Evolutionary conservation across 108 stramenopile species (phyloP).

Genomic region (Skeletonema costatum): DNA sequence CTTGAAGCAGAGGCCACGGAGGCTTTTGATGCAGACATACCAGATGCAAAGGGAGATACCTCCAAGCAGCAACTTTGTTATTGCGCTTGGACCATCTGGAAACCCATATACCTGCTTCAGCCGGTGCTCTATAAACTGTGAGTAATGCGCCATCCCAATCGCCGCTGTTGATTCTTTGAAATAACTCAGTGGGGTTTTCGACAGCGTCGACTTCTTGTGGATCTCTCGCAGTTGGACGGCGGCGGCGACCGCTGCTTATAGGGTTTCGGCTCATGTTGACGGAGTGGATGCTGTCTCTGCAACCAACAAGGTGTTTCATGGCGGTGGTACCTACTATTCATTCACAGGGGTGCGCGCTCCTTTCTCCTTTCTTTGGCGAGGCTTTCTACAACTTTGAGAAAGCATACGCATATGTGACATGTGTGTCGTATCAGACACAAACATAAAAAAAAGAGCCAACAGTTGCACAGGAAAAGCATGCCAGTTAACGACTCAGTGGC

Average conservation of each 20-base stretch:
- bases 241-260: neutral
- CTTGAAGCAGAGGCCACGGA: slow-evolving; percentile 32
- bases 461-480: too few species aligned
- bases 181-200: slow-evolving; percentile 50
- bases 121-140: slow-evolving; percentile 19
- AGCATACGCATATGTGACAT: too few species aligned
- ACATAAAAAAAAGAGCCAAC: too few species aligned
- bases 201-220: slow-evolving; percentile 46
- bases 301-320: too few species aligned
- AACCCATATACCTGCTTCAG: slow-evolving; percentile 49
- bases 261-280: neutral
- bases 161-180: slow-evolving; percentile 51
- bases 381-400: too few species aligned
- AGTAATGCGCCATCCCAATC: slow-evolving; percentile 44
- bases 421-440: too few species aligned
- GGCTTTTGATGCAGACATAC: slow-evolving; percentile 51
- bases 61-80: slow-evolving; percentile 41
- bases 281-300: neutral
- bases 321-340: too few species aligned
- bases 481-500: too few species aligned
- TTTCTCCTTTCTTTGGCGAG: too few species aligned
- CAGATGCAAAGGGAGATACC: slow-evolving; percentile 54
- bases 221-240: neutral
- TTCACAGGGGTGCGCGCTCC: too few species aligned
- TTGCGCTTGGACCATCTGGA: slow-evolving; percentile 18